Evolutionary conservation across 139 green algal genomes (phyloP).

Genomic region (Chlamydomonas schloesseri): DNA sequence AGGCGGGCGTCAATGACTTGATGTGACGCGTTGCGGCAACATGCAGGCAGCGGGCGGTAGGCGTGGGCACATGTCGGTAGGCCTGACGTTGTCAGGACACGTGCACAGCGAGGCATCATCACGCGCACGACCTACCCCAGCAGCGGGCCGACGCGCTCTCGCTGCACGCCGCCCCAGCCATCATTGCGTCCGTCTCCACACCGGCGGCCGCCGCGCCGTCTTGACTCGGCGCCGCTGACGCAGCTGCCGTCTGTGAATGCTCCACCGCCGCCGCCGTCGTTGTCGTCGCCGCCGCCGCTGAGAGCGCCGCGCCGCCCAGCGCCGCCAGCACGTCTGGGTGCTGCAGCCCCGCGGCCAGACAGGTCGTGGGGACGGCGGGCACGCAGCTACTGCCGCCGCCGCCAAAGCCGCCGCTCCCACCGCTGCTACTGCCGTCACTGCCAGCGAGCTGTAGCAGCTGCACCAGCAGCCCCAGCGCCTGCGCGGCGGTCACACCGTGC

Average conservation of each 20-base stretch:
- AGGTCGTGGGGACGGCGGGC: neutral
- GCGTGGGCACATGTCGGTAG: neutral
- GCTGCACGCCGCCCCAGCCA: too few relatives aligned
- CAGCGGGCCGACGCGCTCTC: neutral
- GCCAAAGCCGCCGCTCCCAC: too few relatives aligned
- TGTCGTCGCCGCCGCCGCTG: neutral
- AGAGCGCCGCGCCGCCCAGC: neutral
- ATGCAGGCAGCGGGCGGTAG: neutral
- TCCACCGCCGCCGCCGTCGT: too few relatives aligned
- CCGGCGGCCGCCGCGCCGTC: neutral
- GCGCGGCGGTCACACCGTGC: neutral
- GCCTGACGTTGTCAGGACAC: too few relatives aligned
- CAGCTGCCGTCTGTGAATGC: too few relatives aligned
- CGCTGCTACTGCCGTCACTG: neutral
- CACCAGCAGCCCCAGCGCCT: conserved; percentile 4
- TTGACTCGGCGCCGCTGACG: neutral
- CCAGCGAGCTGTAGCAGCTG: neutral
- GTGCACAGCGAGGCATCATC: too few relatives aligned
- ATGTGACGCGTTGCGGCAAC: neutral
- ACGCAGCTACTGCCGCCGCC: too few relatives aligned
- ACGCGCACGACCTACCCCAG: neutral
- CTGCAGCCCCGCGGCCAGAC: neutral
- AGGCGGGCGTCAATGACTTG: too few relatives aligned
- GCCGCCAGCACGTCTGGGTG: conserved; percentile 11
- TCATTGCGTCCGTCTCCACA: neutral